These are phyloP conservation scores for Castanopsis chinensis DNA, from an alignment of 306 rosid genomes.

Conservation along the genomic window DNA sequence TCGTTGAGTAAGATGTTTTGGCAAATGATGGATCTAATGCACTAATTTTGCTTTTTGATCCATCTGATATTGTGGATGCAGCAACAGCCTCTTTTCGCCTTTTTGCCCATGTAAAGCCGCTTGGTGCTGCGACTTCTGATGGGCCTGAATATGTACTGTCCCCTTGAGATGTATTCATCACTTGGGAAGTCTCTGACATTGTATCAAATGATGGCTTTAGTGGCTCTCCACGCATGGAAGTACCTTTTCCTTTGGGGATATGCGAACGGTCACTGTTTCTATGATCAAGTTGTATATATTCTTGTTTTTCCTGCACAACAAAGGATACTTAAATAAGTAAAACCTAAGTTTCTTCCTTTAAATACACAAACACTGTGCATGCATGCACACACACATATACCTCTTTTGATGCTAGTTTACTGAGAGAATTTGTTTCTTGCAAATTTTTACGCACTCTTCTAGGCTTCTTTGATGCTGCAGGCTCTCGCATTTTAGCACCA, in stretches of 20 bases:
- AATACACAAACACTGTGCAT: neutral
- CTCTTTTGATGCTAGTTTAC: constrained; percentile 46
- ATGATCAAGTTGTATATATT: constrained; percentile 20
- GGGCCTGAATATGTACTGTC: constrained; percentile 53
- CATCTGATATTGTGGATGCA: constrained; percentile 73
- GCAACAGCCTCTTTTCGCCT: constrained; percentile 55
- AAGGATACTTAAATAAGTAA: constrained; percentile 6
- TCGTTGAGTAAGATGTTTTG: constrained; percentile 44
- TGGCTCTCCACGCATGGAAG: constrained; percentile 30
- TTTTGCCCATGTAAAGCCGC: constrained; percentile 69
- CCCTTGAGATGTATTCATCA: constrained; percentile 27
- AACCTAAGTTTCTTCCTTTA: neutral
- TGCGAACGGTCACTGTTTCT: constrained; percentile 38
- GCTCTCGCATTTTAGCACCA: constrained; percentile 44
- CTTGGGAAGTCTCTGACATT: constrained; percentile 52
- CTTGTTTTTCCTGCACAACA: constrained; percentile 41
- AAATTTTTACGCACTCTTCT: constrained; percentile 42
- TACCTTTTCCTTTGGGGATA: constrained; percentile 34
- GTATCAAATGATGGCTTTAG: constrained; percentile 43
- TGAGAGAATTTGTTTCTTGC: constrained; percentile 40
- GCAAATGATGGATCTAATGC: constrained; percentile 81
- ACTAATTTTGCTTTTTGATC: constrained; percentile 82
- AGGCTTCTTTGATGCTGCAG: constrained; percentile 59
- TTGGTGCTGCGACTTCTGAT: constrained; percentile 46
- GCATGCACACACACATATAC: constrained; percentile 30